Evolutionary conservation across 768 basidiomycete genomes (phyloP), one percentile per base, ranked within the genome.

Genomic region (Sutorius australiensis): DNA sequence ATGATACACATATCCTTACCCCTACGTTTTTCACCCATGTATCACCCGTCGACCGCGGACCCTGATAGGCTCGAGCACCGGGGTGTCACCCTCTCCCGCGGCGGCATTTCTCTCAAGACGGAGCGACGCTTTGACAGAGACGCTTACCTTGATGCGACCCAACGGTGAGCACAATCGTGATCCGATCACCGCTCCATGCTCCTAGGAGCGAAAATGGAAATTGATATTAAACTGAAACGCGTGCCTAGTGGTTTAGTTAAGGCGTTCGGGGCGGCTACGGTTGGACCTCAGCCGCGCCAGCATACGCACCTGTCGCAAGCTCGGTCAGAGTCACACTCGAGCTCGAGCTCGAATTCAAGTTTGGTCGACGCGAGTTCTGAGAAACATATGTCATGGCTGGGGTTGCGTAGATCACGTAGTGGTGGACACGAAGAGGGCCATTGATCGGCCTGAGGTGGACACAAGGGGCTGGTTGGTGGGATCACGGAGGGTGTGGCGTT

Each of bases 121-220:
- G 65, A 75, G 19, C 78, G 75, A 53, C 75, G 77, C 6, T 77
- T 84, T 56, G 80, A 81, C 54, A 73, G 83, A 37, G 80, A 85
- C 48, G 76, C 79, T 38, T 89, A 89, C 54, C 71, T 89, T 3
- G 86, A 88, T 61, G 84, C 86, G 7, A 88, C 86, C 14, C 87
- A 88, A 62, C 72, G 87, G 87, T 86, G 30, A 47, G 49, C 30
- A 41, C 28, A 14, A 8, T 4, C 24, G 4, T 24, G 36, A 37
- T 14, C 14, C 3, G n/a, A 10, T n/a, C 24, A 37, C 12, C 3
- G n/a, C 34, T 36, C 7, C 16, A 9, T 24, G 3, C 16, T n/a
- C n/a, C 10, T 8, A 7, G 2, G 8, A 37, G n/a, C 7, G 34
- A 14, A n/a, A 16, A 37, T 10, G 36, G n/a, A 37, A 37, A 37